Base-by-base conservation (phyloP, 2,329 filamentous ascomycete species). In the Aureobasidium sp. region DNA sequence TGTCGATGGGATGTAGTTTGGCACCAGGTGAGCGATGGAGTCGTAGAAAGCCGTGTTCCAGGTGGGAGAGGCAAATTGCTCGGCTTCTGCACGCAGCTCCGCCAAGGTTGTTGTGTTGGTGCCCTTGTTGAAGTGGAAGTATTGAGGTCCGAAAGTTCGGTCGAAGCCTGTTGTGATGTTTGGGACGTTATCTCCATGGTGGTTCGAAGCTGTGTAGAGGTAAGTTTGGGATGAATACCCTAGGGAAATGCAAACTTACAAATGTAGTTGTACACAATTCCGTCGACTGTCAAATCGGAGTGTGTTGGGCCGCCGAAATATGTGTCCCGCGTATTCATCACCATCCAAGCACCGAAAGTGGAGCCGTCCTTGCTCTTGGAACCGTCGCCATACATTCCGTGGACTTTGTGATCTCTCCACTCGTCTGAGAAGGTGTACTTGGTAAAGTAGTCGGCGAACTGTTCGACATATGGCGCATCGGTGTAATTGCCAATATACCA, bases 91-190 rank as follows among this genome's bases (percentile, higher is more conserved):
- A 23, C 81, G 75, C 2, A 84, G 75, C 1, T 74, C 73, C 21
- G 78, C 69, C 46, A 83, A 73, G 4, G 74, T 70, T 1, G 76
- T 74, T 8, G 76, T 75, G 0, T 74, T 70, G 1, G 75, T 71
- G 11, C 81, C 81, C 55, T 78, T 78, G 69, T 86, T 87, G 74
- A 86, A 87, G 66, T 85, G 76, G 66, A 80, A 86, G 66, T 80
- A 85, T 68, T 82, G 79, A 6, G 84, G 84, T 1, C 84, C 84
- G 66, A 86, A 86, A 0, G 84, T 86, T 2, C 84, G 77, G 65
- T 86, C 84, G 64, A 86, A 86, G 0, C 84, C 84, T 63, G 83
- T 70, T 0, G 81, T 84, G 65, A 87, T 85, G 65, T 86, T 85
- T 6, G 84, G 83, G 15, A 81, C 83, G 43, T 81, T 80, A 61